Base-by-base conservation (phyloP, 139 green algal genomes). In the Micractinium conductrix region DNA sequence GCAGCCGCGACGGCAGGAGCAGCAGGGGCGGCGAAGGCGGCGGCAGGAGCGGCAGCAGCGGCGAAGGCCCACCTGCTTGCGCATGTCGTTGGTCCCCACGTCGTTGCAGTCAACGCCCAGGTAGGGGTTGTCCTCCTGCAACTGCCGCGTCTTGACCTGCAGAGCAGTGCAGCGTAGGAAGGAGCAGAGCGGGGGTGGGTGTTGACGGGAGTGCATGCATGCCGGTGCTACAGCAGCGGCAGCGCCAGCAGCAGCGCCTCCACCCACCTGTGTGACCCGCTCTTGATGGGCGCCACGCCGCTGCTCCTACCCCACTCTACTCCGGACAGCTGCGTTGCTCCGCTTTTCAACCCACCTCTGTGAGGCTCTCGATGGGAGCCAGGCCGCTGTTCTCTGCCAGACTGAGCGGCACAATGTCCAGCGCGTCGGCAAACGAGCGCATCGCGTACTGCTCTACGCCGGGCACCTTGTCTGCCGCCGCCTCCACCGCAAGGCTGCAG, bases 41-140 rank as follows among this genome's bases (percentile, higher is more conserved):
- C n/a, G n/a, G n/a, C n/a, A n/a, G n/a, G n/a, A n/a, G n/a, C n/a
- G n/a, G n/a, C n/a, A n/a, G n/a, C n/a, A n/a, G n/a, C n/a, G n/a
- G n/a, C n/a, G n/a, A n/a, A n/a, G n/a, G n/a, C n/a, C n/a, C n/a
- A n/a, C n/a, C n/a, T n/a, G 97, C 89, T 98, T 88, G 50, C 91
- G 91, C 97, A 99, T 99, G 94, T 99, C 97, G 73, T 96, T 96
- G 28, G 97, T 99, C 67, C 97, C 97, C 38, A 87, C 89, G 53
- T 98, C 94, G 86, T 98, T 98, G 94, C 97, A 99, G 91, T 99
- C 97, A 33, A 99, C 96, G 48, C 97, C 97, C 73, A 99, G 90
- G 86, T 96, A 94, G 0, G 96, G 95, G 87, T 98, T 98, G 72
- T 89, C 91, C 85, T 98, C 94, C 82, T 94, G 79, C 68, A 98